Base-by-base conservation (phyloP, 306 rosid species). In the apple (Malus domestica) region DNA sequence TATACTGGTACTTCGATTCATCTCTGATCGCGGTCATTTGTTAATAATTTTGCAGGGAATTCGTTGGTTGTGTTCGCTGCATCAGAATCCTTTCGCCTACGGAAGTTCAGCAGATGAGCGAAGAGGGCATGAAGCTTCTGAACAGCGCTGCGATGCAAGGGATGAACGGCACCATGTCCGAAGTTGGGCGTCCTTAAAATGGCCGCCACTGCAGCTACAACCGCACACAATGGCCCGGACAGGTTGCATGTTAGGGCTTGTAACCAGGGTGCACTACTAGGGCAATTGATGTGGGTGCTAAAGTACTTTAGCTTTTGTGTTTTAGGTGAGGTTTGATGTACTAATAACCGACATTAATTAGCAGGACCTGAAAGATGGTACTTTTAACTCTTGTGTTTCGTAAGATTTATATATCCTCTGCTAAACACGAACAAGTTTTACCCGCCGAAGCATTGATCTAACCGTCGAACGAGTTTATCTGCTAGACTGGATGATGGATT, bases 71-170 rank as follows among this genome's bases (percentile, higher is more conserved):
- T 58, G 98, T 91, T 5, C 85, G 98, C 3, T 93, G 98, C 74
- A 93, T 93, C 42, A 80, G 93, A 75, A 93, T 93, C 72, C 83
- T 91, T 58, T 93, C 98, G 8, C 98, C 97, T 27, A 72, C 91
- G 25, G 98, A 93, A 85, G 97, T 93, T 78, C 83, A 90, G 82
- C 90, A 91, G 88, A 91, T 93, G 98, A 93, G 97, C 32, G 97
- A 93, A 81, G 98, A 93, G 72, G 98, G 98, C 61, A 93, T 91
- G 98, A 87, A 93, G 84, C 94, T 93, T 79, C 90, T 93, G 22
- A 86, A 93, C 70, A 90, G 93, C 76, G 97, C 91, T 79, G 93
- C 97, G 22, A 81, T 91, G 86, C 97, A 91, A 79, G 96, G 96
- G 60, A 85, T 89, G 61, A 87, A 78, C 58, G 81, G 81, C 77